Conservation (phyloP, 176 grass and related monocot genomes). For the Chrysopogon serrulatus region DNA sequence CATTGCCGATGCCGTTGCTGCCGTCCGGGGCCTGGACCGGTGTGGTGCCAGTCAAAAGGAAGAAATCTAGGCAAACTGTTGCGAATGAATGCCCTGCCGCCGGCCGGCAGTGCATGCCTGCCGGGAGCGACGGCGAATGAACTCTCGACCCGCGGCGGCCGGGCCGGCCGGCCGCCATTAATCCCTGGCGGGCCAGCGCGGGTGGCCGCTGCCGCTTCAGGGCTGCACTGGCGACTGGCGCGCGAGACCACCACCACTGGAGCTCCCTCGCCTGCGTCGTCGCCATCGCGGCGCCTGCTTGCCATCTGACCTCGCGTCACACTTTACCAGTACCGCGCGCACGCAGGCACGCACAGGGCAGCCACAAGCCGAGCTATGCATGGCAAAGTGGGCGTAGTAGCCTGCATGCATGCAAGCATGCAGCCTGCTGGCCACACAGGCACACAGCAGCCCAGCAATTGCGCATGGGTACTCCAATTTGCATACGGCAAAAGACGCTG, state of each 20-base stretch:
- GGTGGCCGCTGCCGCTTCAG: no score
- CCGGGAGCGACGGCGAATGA: neutral
- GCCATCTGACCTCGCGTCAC: neutral
- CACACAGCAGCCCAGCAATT: no score
- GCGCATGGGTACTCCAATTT: no score
- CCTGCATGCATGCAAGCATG: neutral
- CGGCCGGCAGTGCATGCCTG: no score
- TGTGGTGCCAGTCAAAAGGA: neutral
- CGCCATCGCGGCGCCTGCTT: neutral
- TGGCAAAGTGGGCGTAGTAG: neutral
- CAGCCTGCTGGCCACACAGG: no score
- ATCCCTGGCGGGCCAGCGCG: neutral
- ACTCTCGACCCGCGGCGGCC: neutral
- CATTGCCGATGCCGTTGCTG: neutral
- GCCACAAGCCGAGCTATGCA: neutral
- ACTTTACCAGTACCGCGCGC: no score
- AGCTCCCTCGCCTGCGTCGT: neutral
- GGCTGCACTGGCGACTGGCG: neutral
- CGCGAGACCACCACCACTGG: neutral
- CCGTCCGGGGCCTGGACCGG: neutral
- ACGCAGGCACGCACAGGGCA: neutral
- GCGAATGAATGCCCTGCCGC: neutral
- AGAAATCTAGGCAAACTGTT: neutral
- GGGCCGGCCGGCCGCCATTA: neutral
- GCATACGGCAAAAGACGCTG: no score